These are phyloP conservation scores for Keithomyces neogunnii DNA, from an alignment of 2,329 filamentous ascomycete genomes.

Conservation along the genomic window DNA sequence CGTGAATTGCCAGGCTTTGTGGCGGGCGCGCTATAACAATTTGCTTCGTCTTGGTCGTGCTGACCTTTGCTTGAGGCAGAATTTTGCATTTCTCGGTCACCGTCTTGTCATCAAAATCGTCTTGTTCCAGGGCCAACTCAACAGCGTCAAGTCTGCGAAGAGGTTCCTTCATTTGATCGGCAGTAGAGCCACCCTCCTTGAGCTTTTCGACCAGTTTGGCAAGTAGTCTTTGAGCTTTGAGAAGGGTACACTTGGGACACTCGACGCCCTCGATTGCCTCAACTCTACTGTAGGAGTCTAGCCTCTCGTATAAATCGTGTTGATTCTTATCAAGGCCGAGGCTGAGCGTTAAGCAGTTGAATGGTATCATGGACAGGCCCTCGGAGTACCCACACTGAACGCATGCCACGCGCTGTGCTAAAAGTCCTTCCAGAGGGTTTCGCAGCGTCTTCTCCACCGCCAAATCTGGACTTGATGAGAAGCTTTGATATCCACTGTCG, in stretches of 20 bases:
- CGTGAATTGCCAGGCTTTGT: conserved; percentile 71
- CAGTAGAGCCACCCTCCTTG: conserved; percentile 25
- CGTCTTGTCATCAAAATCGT: conserved; percentile 68
- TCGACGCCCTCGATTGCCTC: conserved; percentile 85
- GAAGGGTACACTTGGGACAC: conserved; percentile 81
- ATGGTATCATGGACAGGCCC: conserved; percentile 81
- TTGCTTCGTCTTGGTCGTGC: conserved; percentile 81
- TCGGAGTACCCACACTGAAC: conserved; percentile 79
- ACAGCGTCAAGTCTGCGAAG: conserved; percentile 55
- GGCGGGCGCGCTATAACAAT: conserved; percentile 78
- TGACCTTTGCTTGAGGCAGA: conserved; percentile 57
- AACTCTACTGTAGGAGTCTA: conserved; percentile 77
- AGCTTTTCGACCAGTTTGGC: conserved; percentile 35
- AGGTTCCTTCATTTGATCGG: conserved; percentile 43
- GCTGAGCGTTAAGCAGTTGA: conserved; percentile 86
- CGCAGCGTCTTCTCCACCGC: conserved; percentile 33
- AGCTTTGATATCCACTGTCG: conserved; percentile 49
- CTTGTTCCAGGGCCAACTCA: conserved; percentile 63
- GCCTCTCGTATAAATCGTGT: conserved; percentile 67
- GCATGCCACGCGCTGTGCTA: conserved; percentile 85
- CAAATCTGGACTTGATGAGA: conserved; percentile 27
- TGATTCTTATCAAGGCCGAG: conserved; percentile 53
- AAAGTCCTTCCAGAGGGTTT: conserved; percentile 80
- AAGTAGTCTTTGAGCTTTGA: conserved; percentile 44
- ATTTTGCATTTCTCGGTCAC: conserved; percentile 57